These are phyloP conservation scores for Brasenia schreberi DNA, from an alignment of 164 flowering plant genomes.

Conservation along the genomic window DNA sequence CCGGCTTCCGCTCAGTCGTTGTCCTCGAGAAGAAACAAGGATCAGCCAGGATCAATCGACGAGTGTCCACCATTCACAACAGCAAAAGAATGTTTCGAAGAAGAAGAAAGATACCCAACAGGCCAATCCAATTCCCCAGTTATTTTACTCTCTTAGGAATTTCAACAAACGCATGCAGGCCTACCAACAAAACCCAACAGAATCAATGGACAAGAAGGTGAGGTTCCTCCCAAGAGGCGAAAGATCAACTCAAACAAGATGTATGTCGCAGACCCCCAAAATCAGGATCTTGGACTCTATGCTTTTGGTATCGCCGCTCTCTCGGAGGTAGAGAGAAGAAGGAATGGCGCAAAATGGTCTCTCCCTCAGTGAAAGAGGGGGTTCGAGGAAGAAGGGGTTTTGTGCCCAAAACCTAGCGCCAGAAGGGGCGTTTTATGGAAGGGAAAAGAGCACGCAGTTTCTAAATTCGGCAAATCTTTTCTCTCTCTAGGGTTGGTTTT, in stretches of 20 bases:
- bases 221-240: not conserved
- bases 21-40: not conserved
- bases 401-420: too few species aligned
- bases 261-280: not conserved
- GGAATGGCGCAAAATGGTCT: too few species aligned
- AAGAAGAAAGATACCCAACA: not conserved
- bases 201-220: not conserved
- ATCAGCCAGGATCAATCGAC: not conserved
- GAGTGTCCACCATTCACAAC: not conserved
- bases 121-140: too few species aligned
- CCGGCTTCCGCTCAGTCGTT: not conserved
- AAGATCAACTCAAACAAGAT: not conserved
- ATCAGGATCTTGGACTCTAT: not conserved
- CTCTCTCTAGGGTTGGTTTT: too few species aligned
- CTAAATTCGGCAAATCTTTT: too few species aligned
- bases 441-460: too few species aligned
- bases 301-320: not conserved
- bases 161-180: too few species aligned
- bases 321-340: too few species aligned
- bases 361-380: too few species aligned
- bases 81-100: not conserved
- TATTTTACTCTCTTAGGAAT: too few species aligned
- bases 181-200: not conserved
- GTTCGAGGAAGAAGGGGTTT: too few species aligned
- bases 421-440: too few species aligned